These are phyloP conservation scores for Sordariomycetes sp. DNA, from an alignment of 2,329 filamentous ascomycete genomes.

Conservation along the genomic window DNA sequence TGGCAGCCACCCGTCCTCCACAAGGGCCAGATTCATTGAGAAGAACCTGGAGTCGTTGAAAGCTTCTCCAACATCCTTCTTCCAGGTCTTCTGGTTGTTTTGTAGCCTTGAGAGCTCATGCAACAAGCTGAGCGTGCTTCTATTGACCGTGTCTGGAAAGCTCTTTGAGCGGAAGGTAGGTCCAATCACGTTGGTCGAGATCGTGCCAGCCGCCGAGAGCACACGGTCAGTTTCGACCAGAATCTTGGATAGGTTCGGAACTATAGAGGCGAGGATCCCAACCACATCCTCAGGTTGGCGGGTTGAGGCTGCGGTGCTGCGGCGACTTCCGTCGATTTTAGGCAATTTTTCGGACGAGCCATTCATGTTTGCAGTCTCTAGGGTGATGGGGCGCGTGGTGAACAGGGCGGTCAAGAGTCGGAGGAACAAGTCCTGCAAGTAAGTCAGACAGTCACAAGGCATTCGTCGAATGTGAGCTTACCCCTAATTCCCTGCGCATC, in stretches of 20 bases:
- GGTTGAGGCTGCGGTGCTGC: conserved; percentile 23
- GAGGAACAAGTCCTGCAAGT: conserved; percentile 69
- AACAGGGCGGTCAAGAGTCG: conserved; percentile 88
- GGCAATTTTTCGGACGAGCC: conserved; percentile 25
- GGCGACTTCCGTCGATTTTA: conserved; percentile 24
- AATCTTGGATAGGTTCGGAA: conserved; percentile 73
- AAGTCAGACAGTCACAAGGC: neutral
- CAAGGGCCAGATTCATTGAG: conserved; percentile 53
- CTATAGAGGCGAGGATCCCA: conserved; percentile 66
- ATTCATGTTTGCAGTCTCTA: conserved; percentile 31
- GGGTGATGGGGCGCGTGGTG: conserved; percentile 73
- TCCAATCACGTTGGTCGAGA: conserved; percentile 74
- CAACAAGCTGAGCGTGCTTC: conserved; percentile 61
- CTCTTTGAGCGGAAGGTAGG: conserved; percentile 75
- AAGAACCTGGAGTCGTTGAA: conserved; percentile 90
- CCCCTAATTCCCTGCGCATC: conserved; percentile 83
- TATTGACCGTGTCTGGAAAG: conserved; percentile 78
- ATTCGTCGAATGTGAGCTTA: conserved; percentile 31
- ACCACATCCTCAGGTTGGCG: conserved; percentile 65
- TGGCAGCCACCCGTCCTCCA: conserved; percentile 70
- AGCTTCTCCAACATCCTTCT: conserved; percentile 82
- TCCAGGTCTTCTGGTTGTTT: conserved; percentile 81
- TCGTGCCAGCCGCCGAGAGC: conserved; percentile 64
- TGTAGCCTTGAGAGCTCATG: conserved; percentile 69
- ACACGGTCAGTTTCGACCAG: conserved; percentile 82